Base-by-base conservation (phyloP, 78 protist genomes). In the Monosiga brevicollis region DNA sequence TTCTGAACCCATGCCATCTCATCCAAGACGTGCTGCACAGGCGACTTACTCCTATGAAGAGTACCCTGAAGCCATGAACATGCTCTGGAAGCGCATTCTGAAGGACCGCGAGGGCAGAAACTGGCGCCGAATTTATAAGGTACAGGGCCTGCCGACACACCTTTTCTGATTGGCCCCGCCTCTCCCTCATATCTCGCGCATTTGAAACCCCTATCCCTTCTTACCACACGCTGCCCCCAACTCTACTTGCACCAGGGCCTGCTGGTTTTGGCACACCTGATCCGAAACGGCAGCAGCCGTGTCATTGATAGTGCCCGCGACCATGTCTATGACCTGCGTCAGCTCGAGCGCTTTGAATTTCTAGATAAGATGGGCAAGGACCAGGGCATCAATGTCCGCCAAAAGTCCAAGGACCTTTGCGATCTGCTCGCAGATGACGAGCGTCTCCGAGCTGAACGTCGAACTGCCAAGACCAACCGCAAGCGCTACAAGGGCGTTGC, bases 121-220 rank as follows among this genome's bases (percentile, higher is more conserved):
- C 34, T 84, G 83, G 84, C 83, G 87, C 39, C 78, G 55, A 26
- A 84, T 78, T 2, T 80, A 80, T 43, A 86, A 86, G 86, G 86
- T 35, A 1, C n/a, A 38, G 55, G n/a, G n/a, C n/a, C n/a, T n/a
- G n/a, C n/a, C n/a, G n/a, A n/a, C n/a, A n/a, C n/a, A n/a, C n/a
- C n/a, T n/a, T n/a, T n/a, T n/a, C n/a, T n/a, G n/a, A n/a, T n/a
- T n/a, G n/a, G n/a, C n/a, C n/a, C n/a, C n/a, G n/a, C n/a, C n/a
- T n/a, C n/a, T n/a, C n/a, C n/a, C n/a, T n/a, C n/a, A n/a, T n/a
- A n/a, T n/a, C n/a, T n/a, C n/a, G n/a, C n/a, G n/a, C n/a, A n/a
- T n/a, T n/a, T n/a, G n/a, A n/a, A n/a, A n/a, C n/a, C n/a, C n/a
- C n/a, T n/a, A n/a, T n/a, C n/a, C n/a, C n/a, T n/a, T n/a, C n/a